Evolutionary conservation across 1,139 yeast genomes (phyloP).

Genomic region (Suhomyces terraborum): DNA sequence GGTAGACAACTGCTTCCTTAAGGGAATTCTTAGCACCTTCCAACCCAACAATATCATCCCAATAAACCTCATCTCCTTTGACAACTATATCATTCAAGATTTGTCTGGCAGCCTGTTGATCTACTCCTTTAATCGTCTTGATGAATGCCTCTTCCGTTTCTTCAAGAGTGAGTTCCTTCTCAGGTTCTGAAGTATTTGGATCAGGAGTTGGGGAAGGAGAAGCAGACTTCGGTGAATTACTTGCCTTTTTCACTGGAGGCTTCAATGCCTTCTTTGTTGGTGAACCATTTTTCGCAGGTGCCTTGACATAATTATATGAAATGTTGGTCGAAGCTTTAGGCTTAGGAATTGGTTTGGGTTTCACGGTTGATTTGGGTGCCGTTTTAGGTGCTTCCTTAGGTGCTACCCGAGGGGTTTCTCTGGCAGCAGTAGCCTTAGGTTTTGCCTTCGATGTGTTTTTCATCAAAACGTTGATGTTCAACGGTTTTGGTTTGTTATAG

Average conservation of each 20-base stretch:
- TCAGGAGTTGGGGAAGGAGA: slow-evolving; percentile 9
- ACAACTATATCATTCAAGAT: slow-evolving; percentile 90
- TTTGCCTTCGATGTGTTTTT: slow-evolving; percentile 21
- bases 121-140: slow-evolving; percentile 43
- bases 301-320: slow-evolving; percentile 31
- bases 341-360: slow-evolving; percentile 11
- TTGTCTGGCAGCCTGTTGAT: slow-evolving; percentile 51
- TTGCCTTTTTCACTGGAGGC: slow-evolving; percentile 12
- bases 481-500: slow-evolving; percentile 45
- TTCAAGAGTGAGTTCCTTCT: slow-evolving; percentile 48
- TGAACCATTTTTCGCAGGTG: slow-evolving; percentile 9
- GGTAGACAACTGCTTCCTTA: slow-evolving; percentile 96
- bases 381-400: slow-evolving; percentile 3
- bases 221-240: not conserved
- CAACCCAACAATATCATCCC: slow-evolving; percentile 96
- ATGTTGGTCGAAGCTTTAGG: slow-evolving; percentile 23
- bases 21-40: slow-evolving; percentile 87
- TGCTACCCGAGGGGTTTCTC: slow-evolving; percentile 10
- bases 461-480: slow-evolving; percentile 40
- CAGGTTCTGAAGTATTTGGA: slow-evolving; percentile 13
- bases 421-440: slow-evolving; percentile 17
- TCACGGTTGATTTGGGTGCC: slow-evolving; percentile 4
- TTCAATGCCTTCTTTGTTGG: slow-evolving; percentile 16
- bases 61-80: slow-evolving; percentile 91
- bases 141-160: slow-evolving; percentile 62